Conservation (phyloP, 345 rosid species). For the Aquilaria sinensis region DNA sequence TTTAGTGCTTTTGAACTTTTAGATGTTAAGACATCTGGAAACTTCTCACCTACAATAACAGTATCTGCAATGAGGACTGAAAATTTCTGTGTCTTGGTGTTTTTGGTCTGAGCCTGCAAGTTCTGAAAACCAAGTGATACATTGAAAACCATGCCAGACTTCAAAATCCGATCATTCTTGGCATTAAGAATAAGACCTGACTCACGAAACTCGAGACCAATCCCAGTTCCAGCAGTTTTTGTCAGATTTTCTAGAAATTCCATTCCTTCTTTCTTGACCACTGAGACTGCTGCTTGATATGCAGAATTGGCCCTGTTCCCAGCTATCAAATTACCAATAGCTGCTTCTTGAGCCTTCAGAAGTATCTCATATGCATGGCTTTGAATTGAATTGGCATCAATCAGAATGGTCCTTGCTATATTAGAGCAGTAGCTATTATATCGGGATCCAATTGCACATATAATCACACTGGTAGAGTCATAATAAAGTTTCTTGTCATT, state of each 20-base stretch:
- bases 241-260: slow-evolving; percentile 34
- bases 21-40: slow-evolving; percentile 34
- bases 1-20: slow-evolving; percentile 46
- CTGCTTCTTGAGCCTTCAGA: slow-evolving; percentile 50
- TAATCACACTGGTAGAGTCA: slow-evolving; percentile 46
- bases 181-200: slow-evolving; percentile 43
- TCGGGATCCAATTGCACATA: slow-evolving; percentile 43
- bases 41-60: slow-evolving; percentile 35
- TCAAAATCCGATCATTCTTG: slow-evolving; percentile 36
- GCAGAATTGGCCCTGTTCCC: slow-evolving; percentile 34
- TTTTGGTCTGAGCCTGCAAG: slow-evolving; percentile 27
- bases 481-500: slow-evolving; percentile 36
- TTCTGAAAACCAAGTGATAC: slow-evolving; percentile 50
- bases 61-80: slow-evolving; percentile 47
- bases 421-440: slow-evolving; percentile 56
- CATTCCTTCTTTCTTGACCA: slow-evolving; percentile 38
- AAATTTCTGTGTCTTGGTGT: slow-evolving; percentile 26
- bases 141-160: slow-evolving; percentile 43
- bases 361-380: slow-evolving; percentile 50
- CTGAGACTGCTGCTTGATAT: slow-evolving; percentile 40
- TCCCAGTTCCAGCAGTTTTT: slow-evolving; percentile 47
- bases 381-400: slow-evolving; percentile 42
- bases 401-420: slow-evolving; percentile 39
- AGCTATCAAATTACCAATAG: slow-evolving; percentile 34
- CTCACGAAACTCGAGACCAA: slow-evolving; percentile 60